Evolutionary conservation across 345 rosid species (phyloP).

Genomic region (Eucalyptus grandis): DNA sequence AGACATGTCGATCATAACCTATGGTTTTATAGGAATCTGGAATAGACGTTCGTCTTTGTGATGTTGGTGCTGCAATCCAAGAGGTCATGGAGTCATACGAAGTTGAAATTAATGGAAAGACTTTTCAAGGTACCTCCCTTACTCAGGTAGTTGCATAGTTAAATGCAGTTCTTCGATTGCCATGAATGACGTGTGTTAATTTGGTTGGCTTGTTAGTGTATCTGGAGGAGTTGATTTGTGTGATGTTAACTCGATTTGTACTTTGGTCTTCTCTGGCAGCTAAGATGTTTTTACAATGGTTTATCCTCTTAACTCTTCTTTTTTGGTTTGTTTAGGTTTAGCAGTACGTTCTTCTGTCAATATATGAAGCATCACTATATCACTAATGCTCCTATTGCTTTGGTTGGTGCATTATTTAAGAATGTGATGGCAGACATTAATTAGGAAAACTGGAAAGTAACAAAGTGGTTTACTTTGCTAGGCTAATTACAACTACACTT

Average conservation of each 20-base stretch:
- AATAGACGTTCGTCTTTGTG: slow-evolving; percentile 91
- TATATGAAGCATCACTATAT: background rate
- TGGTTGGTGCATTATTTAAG: background rate
- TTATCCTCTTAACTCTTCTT: background rate
- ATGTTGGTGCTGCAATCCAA: slow-evolving; percentile 97
- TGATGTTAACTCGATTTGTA: background rate
- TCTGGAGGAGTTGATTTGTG: background rate
- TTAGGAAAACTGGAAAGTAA: background rate
- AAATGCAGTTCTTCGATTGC: background rate
- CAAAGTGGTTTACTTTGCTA: background rate
- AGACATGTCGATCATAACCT: background rate
- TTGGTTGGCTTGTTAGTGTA: background rate
- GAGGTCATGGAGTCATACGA: slow-evolving; percentile 98
- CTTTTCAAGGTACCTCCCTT: slow-evolving; percentile 61
- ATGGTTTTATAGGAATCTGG: slow-evolving; percentile 66
- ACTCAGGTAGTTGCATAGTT: background rate
- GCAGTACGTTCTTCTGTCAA: background rate
- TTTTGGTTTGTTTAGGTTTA: background rate
- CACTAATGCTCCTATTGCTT: background rate
- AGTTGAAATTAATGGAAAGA: slow-evolving; percentile 95
- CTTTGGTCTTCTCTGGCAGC: background rate
- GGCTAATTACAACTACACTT: background rate
- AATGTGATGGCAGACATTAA: background rate
- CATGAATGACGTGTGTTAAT: background rate
- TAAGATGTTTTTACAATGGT: background rate